Percentiles rank a stretch among this genome's conserved stretches.
Conservation (phyloP, 257 asterid species). For the Nicotiana tomentosiformis region DNA sequence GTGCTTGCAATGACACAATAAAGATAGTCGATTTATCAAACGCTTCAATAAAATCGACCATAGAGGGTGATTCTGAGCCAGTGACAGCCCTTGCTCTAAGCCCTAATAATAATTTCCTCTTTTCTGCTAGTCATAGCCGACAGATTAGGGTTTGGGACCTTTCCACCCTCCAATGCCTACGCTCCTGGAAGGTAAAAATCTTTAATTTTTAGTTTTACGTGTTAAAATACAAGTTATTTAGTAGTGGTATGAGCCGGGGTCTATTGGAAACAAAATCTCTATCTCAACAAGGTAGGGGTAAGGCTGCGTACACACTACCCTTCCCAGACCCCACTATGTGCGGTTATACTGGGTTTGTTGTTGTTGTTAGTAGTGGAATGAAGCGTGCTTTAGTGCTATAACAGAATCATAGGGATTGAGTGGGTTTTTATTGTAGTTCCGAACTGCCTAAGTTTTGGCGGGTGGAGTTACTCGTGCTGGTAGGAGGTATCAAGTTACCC, state of each 20-base stretch:
- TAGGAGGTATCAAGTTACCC: too few species aligned
- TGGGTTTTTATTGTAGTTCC: too few species aligned
- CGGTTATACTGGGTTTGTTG: too few species aligned
- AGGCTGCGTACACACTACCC: too few species aligned
- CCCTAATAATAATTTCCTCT: slow-evolving; percentile 58
- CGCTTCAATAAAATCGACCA: slow-evolving; percentile 70
- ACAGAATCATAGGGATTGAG: too few species aligned
- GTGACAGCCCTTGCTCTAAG: slow-evolving; percentile 74
- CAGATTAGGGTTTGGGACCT: slow-evolving; percentile 95
- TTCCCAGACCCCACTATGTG: too few species aligned
- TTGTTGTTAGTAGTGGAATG: too few species aligned
- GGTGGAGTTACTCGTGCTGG: background rate
- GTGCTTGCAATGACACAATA: slow-evolving; percentile 72
- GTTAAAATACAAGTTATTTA: too few species aligned
- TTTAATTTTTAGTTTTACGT: background rate
- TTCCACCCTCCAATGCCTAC: slow-evolving; percentile 66
- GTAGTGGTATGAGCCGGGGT: background rate
- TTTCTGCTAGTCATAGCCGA: slow-evolving; percentile 82
- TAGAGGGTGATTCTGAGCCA: slow-evolving; percentile 82
- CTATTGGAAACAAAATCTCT: too few species aligned
- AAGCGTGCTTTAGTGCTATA: too few species aligned
- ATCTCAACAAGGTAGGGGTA: too few species aligned
- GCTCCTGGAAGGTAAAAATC: slow-evolving; percentile 86
- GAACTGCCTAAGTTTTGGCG: background rate
- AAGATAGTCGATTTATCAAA: slow-evolving; percentile 66